Base-by-base conservation (phyloP, 805 yeast species). In the Spathaspora boniae region DNA sequence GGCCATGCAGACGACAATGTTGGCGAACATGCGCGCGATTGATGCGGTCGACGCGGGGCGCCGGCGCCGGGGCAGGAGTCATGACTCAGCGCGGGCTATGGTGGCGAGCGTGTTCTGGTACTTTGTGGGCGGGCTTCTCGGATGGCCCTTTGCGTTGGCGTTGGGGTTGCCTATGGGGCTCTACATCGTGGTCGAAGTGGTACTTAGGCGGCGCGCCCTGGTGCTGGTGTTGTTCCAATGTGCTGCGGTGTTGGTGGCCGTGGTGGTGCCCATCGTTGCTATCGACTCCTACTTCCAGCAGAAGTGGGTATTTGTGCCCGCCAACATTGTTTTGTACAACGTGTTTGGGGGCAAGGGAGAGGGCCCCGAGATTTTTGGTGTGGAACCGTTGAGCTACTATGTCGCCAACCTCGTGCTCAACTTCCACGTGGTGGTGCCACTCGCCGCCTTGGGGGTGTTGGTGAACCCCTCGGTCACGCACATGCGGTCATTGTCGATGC, bases 331-430 rank as follows among this genome's bases (percentile, higher is more conserved):
- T 4, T 57, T 78, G 16, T 91, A 91, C 60, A 89, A 91, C 50
- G 96, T 89, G 2, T 60, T 38, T 51, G 79, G 94, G 0, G 66
- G 69, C 38, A 84, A 76, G 27, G 72, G 72, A 5, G 69, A 86
- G 17, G 97, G 97, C 0, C 97, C 97, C 1, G 81, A 85, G 41
- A 87, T 91, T 16, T 91, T 88, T 60, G 97, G 97, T 18, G 75
- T 75, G 5, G 97, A 89, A 56, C 86, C 93, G 9, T 67, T 82
- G 60, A 53, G 64, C 23, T 91, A 85, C 56, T 91, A 91, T 51
- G 43, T 78, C 8, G 51, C 71, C 39, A 88, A 89, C 50, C 60
- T 91, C 31, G 40, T 79, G 4, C 62, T 91, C 40, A 91, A 89
- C 57, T 88, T 87, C 69, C 84, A 84, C 62, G 42, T 70, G 20